Conservation (phyloP, 176 grass and related monocot species). For the Pontederia paniculata region DNA sequence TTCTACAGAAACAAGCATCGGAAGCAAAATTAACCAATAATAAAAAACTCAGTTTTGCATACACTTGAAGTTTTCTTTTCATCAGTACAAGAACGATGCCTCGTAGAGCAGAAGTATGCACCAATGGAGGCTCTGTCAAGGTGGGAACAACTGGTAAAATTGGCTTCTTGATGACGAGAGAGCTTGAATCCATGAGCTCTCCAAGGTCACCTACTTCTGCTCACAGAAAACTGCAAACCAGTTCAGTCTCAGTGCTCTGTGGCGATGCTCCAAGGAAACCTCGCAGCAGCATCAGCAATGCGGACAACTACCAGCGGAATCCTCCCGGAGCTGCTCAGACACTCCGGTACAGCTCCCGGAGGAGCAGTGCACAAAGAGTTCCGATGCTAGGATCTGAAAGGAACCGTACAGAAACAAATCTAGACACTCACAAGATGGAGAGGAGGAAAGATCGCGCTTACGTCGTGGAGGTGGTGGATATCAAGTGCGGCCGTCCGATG, state of each 20-base stretch:
- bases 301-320: background rate
- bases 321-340: background rate
- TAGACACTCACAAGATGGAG: conserved; percentile 3
- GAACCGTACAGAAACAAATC: conserved; percentile 5
- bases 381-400: conserved; percentile 19
- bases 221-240: conserved; percentile 5
- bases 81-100: background rate
- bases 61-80: background rate
- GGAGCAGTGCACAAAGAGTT: conserved; percentile 4
- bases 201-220: background rate
- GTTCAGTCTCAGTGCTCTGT: conserved; percentile 3
- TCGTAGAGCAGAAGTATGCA: background rate
- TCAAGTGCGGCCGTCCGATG: conserved; percentile 9
- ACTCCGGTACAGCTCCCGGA: background rate
- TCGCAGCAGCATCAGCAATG: background rate
- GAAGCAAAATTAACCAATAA: background rate
- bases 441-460: conserved; percentile 7
- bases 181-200: background rate
- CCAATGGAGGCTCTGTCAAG: conserved; percentile 4
- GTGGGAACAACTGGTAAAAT: conserved; percentile 10
- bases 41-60: background rate
- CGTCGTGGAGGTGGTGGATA: conserved; percentile 12
- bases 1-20: conserved; percentile 1
- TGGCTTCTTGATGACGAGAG: conserved; percentile 5
- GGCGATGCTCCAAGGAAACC: conserved; percentile 3